Conservation (phyloP, 352 stramenopile species). For the Phytophthora hybrid region DNA sequence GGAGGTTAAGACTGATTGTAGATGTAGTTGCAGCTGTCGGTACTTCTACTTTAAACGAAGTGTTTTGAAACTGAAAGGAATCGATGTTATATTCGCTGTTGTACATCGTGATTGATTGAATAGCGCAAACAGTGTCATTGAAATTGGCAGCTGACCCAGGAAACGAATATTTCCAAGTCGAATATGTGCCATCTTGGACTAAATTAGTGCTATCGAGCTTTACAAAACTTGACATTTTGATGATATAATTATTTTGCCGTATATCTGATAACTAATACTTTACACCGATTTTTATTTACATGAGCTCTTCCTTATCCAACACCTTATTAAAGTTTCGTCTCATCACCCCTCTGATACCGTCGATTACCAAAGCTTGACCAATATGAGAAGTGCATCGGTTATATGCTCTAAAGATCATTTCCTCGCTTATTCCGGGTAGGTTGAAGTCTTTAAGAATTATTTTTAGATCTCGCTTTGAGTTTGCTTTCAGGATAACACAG, state of each 20-base stretch:
- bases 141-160: slow-evolving; percentile 2
- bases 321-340: too few relatives aligned
- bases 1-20: not conserved
- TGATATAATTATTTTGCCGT: too few relatives aligned
- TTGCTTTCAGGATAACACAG: not conserved
- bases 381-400: too few relatives aligned
- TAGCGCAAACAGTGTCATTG: not conserved
- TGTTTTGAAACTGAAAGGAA: slow-evolving; percentile 3
- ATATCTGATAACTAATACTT: too few relatives aligned
- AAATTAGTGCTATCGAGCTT: slow-evolving; percentile 24
- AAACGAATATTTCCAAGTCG: slow-evolving; percentile 6
- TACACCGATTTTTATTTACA: too few relatives aligned
- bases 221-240: not conserved
- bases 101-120: slow-evolving; percentile 17
- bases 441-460: not conserved
- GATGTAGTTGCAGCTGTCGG: slow-evolving; percentile 13
- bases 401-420: not conserved
- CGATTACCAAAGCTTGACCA: too few relatives aligned
- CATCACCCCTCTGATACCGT: too few relatives aligned
- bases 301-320: too few relatives aligned
- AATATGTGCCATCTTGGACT: slow-evolving; percentile 12
- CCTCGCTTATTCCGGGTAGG: not conserved
- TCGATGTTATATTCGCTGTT: slow-evolving; percentile 25
- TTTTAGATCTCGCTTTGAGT: not conserved
- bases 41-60: slow-evolving; percentile 13